Base-by-base conservation (phyloP, 805 yeast species). In the Kodamaea laetipori region DNA sequence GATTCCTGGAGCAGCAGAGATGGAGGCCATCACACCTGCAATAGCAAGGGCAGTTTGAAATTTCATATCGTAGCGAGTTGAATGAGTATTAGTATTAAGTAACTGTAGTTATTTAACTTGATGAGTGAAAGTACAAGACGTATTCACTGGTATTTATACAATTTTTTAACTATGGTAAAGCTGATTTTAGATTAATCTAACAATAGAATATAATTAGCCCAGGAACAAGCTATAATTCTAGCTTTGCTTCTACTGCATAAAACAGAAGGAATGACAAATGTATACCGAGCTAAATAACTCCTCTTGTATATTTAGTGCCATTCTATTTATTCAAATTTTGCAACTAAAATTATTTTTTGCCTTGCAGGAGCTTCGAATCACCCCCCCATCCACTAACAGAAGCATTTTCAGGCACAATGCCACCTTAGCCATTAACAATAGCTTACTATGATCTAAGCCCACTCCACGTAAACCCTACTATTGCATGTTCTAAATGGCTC, bases 1-100 rank as follows among this genome's bases (percentile, higher is more conserved):
- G 3, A 25, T 17, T 3, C 31, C 32, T 25, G 39, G 32, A 10
- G 39, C 32, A 25, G 39, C 41, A 37, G 32, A 34, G 28, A 26
- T 27, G 18, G 41, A 17, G 17, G 32, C 12, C 18, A 26, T 17
- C 17, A 19, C 34, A 27, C 41, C 33, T 24, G 38, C 38, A 35
- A 35, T 35, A 21, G 38, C 38, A 17, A 35, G 13, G 19, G 38
- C 38, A 11, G 38, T 35, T 35, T 35, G 28, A 35, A 35, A 21
- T 28, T 35, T 35, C 38, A 35, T 35, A 13, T 19, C 23, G 16
- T 35, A 21, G 19, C 8, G 8, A 12, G 8, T 10, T 28, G 12
- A 19, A 19, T 34, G 6, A 12, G 11, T 34, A 8, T 23, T 10
- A 12, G 23, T 19, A 26, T 35, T 33, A 24, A 21, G 13, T 19